Evolutionary conservation across 768 basidiomycete genomes (phyloP), one percentile per base, ranked within the genome.

Genomic region (Mycena albidolilacea): DNA sequence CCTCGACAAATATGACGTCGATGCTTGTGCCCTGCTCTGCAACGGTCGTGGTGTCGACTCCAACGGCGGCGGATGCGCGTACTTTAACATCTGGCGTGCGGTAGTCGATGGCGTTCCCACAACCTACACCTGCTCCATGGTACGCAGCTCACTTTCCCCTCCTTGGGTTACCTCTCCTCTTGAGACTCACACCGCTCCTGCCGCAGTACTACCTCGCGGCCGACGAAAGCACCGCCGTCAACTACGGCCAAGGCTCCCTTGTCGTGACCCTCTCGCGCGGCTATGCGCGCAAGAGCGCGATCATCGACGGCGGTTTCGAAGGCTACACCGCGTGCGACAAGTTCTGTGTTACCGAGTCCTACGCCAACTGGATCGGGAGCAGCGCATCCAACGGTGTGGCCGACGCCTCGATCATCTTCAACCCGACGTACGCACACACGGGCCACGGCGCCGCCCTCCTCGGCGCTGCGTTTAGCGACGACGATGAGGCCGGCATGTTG

Each of bases 351-450:
- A 58, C 68, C 19, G 58, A 54, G 7, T 59, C 48, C 8, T 73
- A 71, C 67, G 8, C 71, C 8, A 60, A 67, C 64, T 77, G 76
- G 76, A 52, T 75, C 54, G 76, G 76, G 10, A 72, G 58, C 30
- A 55, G 41, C 21, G 9, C 65, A 5, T 3, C 35, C 15, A 48
- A 57, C 35, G 76, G 73, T 15, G 39, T 14, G 19, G 17, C n/a
- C 19, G 76, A 77, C 57, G 77, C 76, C 1, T 44, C 64, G 11
- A 74, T 77, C 54, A 69, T 77, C 69, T 62, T 60, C 64, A 72
- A 60, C 58, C 35, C 9, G 1, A 21, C 60, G 7, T 77, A 75
- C 41, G 75, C 77, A 9, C 75, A 70, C 52, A 64, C 61, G 15
- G 77, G 77, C 0, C 30, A 58, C 39, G 60, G 69, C 38, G 66